phyloP scores from a whole-genome alignment of 495 filamentous ascomycete species.

The Cladorrhinum samala region DNA sequence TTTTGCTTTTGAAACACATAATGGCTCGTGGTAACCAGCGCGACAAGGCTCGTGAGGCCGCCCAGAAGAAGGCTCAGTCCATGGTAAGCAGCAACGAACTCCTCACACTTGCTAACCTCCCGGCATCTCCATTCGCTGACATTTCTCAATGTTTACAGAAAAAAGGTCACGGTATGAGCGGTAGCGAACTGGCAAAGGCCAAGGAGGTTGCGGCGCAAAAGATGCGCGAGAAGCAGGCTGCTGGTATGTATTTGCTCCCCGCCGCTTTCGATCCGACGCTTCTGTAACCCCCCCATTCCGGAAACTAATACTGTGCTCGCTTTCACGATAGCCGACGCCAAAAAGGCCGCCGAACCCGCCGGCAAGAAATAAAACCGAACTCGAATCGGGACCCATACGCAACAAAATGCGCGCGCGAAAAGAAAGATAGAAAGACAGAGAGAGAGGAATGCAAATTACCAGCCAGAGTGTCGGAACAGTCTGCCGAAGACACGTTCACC shows the following conservation, averaged over 20 bases:
- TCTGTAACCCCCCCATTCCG: no score
- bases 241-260: constrained; percentile 49
- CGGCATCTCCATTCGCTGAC: background rate
- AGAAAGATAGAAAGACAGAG: background rate
- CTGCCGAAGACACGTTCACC: no score
- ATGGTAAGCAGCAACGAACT: constrained; percentile 41
- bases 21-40: constrained; percentile 95
- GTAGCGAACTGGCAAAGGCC: constrained; percentile 60
- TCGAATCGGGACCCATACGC: background rate
- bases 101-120: constrained; percentile 6
- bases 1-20: background rate
- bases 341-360: constrained; percentile 35
- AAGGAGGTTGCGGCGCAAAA: constrained; percentile 74
- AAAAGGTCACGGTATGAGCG: constrained; percentile 49
- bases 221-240: constrained; percentile 86
- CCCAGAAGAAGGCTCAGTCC: constrained; percentile 55
- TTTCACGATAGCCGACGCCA: constrained; percentile 52
- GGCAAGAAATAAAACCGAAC: constrained; percentile 24
- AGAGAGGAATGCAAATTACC: no score
- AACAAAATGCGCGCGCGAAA: background rate
- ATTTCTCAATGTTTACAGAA: constrained; percentile 49
- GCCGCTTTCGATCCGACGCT: background rate
- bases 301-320: no score
- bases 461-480: no score
- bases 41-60: constrained; percentile 80